A percentile compares a stretch with the other conserved stretches of the same genome.
These are phyloP conservation scores for Asterophora parasitica DNA, from an alignment of 768 basidiomycete genomes.

Conservation along the genomic window DNA sequence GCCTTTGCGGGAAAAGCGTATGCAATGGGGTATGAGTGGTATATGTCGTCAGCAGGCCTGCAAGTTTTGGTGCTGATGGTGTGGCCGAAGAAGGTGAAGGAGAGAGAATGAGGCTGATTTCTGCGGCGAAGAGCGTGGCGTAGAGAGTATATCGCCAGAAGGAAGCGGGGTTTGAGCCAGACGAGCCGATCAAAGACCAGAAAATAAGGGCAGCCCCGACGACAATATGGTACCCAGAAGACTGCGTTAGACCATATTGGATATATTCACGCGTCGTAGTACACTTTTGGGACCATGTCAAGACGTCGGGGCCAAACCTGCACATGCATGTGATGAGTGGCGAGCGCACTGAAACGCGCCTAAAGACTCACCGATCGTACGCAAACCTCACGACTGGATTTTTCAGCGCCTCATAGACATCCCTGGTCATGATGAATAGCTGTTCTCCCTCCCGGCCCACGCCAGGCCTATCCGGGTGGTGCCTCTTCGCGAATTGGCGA, in stretches of 20 bases:
- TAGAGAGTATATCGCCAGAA: slow-evolving; percentile 83
- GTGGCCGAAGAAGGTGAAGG: slow-evolving; percentile 39
- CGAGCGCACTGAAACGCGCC: slow-evolving; percentile 16
- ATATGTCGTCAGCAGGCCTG: slow-evolving; percentile 21
- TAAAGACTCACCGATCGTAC: slow-evolving; percentile 62
- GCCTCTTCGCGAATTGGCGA: slow-evolving; percentile 63
- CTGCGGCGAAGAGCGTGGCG: slow-evolving; percentile 51
- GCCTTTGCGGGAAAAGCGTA: slow-evolving; percentile 55
- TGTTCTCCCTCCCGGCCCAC: slow-evolving; percentile 53
- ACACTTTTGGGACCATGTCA: slow-evolving; percentile 59
- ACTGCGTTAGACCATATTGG: slow-evolving; percentile 54
- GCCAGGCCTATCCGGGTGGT: slow-evolving; percentile 73
- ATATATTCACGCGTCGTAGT: slow-evolving; percentile 69
- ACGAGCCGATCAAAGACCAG: slow-evolving; percentile 55
- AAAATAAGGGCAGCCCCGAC: slow-evolving; percentile 54
- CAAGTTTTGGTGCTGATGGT: slow-evolving; percentile 10
- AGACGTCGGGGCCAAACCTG: slow-evolving; percentile 75
- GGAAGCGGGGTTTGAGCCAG: slow-evolving; percentile 45
- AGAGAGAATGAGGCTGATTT: slow-evolving; percentile 61
- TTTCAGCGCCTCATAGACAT: slow-evolving; percentile 75
- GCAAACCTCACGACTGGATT: slow-evolving; percentile 77
- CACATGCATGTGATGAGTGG: neutral
- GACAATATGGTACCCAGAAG: slow-evolving; percentile 64
- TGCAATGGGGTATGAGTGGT: slow-evolving; percentile 19
- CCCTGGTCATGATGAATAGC: slow-evolving; percentile 64